These are phyloP conservation scores for Globisporangium nagaii DNA, from an alignment of 352 stramenopile species.

Conservation along the genomic window DNA sequence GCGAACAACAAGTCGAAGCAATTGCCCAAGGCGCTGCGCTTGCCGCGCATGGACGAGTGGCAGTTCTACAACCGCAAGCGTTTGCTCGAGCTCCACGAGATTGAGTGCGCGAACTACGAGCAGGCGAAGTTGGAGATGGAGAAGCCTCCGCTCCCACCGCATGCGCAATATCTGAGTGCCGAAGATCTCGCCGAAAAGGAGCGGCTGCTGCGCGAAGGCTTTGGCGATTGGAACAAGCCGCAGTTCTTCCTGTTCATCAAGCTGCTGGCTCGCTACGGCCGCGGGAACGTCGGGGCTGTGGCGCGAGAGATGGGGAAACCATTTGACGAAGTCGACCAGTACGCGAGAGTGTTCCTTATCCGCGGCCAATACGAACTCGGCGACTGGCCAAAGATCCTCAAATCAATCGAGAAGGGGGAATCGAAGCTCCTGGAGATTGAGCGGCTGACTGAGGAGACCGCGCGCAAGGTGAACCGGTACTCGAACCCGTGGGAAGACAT, in stretches of 20 bases:
- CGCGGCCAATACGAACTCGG: conserved; percentile 68
- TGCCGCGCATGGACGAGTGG: conserved; percentile 85
- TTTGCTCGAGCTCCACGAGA: conserved; percentile 76
- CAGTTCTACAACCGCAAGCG: conserved; percentile 85
- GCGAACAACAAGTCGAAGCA: conserved; percentile 62
- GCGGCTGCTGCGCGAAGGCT: conserved; percentile 81
- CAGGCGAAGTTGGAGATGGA: conserved; percentile 69
- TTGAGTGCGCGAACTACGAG: conserved; percentile 78
- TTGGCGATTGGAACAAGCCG: conserved; percentile 85
- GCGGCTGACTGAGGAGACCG: conserved; percentile 69
- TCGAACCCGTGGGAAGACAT: conserved; percentile 84
- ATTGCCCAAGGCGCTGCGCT: conserved; percentile 67
- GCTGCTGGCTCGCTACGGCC: conserved; percentile 71
- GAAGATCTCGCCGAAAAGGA: conserved; percentile 91
- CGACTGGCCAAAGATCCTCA: conserved; percentile 82
- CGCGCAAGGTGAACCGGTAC: conserved; percentile 71
- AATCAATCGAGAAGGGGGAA: conserved; percentile 86
- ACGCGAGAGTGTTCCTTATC: conserved; percentile 58
- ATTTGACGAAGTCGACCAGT: conserved; percentile 66
- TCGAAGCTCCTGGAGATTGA: conserved; percentile 86
- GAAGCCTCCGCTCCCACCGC: conserved; percentile 64
- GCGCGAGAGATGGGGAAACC: conserved; percentile 82
- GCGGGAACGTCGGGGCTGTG: conserved; percentile 67
- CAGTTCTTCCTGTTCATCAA: conserved; percentile 87
- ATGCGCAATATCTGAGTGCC: conserved; percentile 74